These are phyloP conservation scores for Solanum bukasovii DNA, from an alignment of 257 asterid genomes.

Conservation along the genomic window DNA sequence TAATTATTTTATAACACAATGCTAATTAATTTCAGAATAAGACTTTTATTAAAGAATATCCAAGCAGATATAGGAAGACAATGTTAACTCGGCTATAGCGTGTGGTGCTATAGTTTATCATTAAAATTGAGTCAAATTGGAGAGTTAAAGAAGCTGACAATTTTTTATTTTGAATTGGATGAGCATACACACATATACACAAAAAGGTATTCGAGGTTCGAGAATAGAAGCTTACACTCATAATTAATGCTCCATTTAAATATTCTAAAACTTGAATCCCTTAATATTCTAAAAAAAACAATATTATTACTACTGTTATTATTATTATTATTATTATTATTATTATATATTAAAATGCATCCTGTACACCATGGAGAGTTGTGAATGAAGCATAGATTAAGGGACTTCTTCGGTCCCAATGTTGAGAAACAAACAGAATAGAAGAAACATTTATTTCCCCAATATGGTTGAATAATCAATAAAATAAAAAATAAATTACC, in stretches of 20 bases:
- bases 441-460: slow-evolving; percentile 42
- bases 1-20: no score
- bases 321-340: background rate
- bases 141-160: slow-evolving; percentile 55
- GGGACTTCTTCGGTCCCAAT: slow-evolving; percentile 10
- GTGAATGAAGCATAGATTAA: slow-evolving; percentile 32
- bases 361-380: slow-evolving; percentile 35
- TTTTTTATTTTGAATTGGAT: slow-evolving; percentile 1
- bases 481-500: background rate
- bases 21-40: no score
- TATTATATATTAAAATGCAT: slow-evolving; percentile 1
- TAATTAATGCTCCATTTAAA: background rate
- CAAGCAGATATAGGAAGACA: background rate
- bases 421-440: slow-evolving; percentile 34
- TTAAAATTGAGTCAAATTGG: slow-evolving; percentile 39
- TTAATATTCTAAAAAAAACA: background rate
- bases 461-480: background rate
- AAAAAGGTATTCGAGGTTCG: slow-evolving; percentile 27
- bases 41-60: background rate
- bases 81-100: background rate
- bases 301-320: background rate
- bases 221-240: slow-evolving; percentile 23
- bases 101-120: slow-evolving; percentile 1
- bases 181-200: slow-evolving; percentile 1
- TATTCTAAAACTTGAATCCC: background rate